Conservation (phyloP, 345 rosid genomes). For the Eutrema yunnanense region DNA sequence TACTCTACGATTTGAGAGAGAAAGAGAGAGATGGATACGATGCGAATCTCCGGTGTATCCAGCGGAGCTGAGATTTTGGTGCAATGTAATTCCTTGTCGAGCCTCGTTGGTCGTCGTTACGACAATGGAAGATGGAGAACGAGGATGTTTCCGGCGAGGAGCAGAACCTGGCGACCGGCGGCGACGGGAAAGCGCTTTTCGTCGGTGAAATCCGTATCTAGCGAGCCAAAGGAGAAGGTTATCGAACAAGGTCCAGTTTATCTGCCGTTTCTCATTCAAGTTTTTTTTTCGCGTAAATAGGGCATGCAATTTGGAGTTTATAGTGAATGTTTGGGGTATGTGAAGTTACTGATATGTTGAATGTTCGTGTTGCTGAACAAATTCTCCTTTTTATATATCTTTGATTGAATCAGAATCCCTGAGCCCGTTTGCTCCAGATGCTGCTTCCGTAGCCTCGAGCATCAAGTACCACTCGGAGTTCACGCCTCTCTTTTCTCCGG, state of each 20-base stretch:
- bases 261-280: not conserved
- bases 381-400: not conserved
- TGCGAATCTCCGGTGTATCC: constrained; percentile 28
- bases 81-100: constrained; percentile 23
- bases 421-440: constrained; percentile 38
- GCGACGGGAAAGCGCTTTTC: constrained; percentile 4
- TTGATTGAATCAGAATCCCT: constrained; percentile 28
- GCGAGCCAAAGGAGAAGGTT: constrained; percentile 32
- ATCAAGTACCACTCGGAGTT: constrained; percentile 71
- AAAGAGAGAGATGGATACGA: constrained; percentile 14
- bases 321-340: not conserved
- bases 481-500: constrained; percentile 66
- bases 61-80: constrained; percentile 14
- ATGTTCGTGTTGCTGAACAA: not conserved
- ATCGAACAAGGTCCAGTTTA: constrained; percentile 34
- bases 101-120: constrained; percentile 28
- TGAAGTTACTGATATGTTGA: not conserved
- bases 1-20: not conserved
- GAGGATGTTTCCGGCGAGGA: constrained; percentile 30
- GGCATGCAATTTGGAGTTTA: not conserved
- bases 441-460: constrained; percentile 51
- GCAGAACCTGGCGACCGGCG: constrained; percentile 16
- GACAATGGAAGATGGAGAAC: constrained; percentile 10
- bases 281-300: not conserved
- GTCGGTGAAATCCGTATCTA: constrained; percentile 33